These are phyloP conservation scores for Cyberlindnera saturnus DNA, from an alignment of 805 yeast genomes.

Conservation along the genomic window DNA sequence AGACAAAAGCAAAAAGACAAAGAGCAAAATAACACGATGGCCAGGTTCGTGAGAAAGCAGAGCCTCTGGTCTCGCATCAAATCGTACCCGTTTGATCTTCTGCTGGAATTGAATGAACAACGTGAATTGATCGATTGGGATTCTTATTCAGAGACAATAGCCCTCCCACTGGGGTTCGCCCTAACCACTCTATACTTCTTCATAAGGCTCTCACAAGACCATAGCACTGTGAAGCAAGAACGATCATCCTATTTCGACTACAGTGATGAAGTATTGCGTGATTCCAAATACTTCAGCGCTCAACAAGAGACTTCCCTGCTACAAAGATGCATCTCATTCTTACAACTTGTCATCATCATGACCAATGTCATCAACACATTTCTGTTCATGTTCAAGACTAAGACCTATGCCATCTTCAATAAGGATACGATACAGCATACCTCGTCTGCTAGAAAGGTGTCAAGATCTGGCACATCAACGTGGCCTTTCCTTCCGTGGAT, in stretches of 20 bases:
- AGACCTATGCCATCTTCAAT: slow-evolving; percentile 21
- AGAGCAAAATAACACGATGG: slow-evolving; percentile 6
- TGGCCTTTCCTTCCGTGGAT: not conserved
- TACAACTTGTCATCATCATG: slow-evolving; percentile 11
- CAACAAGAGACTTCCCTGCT: slow-evolving; percentile 3
- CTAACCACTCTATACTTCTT: slow-evolving; percentile 21
- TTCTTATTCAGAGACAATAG: slow-evolving; percentile 18
- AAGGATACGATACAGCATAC: slow-evolving; percentile 13
- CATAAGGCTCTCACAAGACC: slow-evolving; percentile 21
- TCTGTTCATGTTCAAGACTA: slow-evolving; percentile 19
- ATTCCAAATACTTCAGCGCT: slow-evolving; percentile 17
- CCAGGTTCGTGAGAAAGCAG: slow-evolving; percentile 16
- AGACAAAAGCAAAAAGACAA: no score
- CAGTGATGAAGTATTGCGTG: slow-evolving; percentile 7
- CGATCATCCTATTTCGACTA: slow-evolving; percentile 8
- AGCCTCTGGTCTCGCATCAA: slow-evolving; percentile 13
- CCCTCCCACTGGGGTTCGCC: slow-evolving; percentile 20
- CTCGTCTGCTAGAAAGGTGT: slow-evolving; percentile 17
- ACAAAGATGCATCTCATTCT: slow-evolving; percentile 1
- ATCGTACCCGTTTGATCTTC: slow-evolving; percentile 22
- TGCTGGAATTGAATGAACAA: slow-evolving; percentile 21
- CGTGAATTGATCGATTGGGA: slow-evolving; percentile 26
- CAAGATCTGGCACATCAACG: not conserved
- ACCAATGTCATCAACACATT: slow-evolving; percentile 18
- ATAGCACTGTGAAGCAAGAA: slow-evolving; percentile 2